Percentiles rank a stretch among this genome's conserved stretches.
phyloP scores from a whole-genome alignment of 2,329 filamentous ascomycete species.

The Pseudogymnoascus destructans region DNA sequence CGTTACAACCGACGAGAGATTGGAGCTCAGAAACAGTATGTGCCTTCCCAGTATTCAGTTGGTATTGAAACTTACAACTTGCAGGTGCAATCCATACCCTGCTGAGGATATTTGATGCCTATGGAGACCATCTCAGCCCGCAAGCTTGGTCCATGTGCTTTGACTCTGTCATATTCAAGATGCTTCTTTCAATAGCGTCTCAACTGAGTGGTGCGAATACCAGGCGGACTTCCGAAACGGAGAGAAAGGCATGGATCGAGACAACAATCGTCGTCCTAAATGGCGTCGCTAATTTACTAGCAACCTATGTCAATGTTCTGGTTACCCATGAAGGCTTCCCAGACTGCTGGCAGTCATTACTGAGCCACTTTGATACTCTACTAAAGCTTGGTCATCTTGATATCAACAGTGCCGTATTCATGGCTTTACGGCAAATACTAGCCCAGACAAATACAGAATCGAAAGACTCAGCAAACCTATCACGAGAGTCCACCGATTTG shows the following conservation, averaged over 20 bases:
- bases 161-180: slow-evolving; percentile 64
- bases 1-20: slow-evolving; percentile 56
- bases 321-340: slow-evolving; percentile 54
- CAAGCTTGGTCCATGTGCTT: slow-evolving; percentile 77
- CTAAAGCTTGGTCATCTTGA: slow-evolving; percentile 52
- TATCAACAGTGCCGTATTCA: slow-evolving; percentile 59
- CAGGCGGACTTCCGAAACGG: slow-evolving; percentile 28
- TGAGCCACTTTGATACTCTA: slow-evolving; percentile 53
- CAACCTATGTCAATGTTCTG: slow-evolving; percentile 63
- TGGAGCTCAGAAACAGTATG: slow-evolving; percentile 65
- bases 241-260: slow-evolving; percentile 52
- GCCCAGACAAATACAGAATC: slow-evolving; percentile 31
- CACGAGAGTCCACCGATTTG: slow-evolving; percentile 38
- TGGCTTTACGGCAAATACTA: slow-evolving; percentile 51
- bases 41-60: slow-evolving; percentile 25
- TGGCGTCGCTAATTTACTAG: slow-evolving; percentile 59
- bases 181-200: slow-evolving; percentile 56
- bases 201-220: slow-evolving; percentile 34
- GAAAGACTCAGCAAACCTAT: slow-evolving; percentile 25
- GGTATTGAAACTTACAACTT: slow-evolving; percentile 27
- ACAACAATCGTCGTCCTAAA: slow-evolving; percentile 63
- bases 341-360: slow-evolving; percentile 60
- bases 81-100: slow-evolving; percentile 73
- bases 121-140: slow-evolving; percentile 64
- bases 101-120: slow-evolving; percentile 81